Evolutionary conservation across 805 yeast genomes (phyloP).

Genomic region (Myxozyma udenii): DNA sequence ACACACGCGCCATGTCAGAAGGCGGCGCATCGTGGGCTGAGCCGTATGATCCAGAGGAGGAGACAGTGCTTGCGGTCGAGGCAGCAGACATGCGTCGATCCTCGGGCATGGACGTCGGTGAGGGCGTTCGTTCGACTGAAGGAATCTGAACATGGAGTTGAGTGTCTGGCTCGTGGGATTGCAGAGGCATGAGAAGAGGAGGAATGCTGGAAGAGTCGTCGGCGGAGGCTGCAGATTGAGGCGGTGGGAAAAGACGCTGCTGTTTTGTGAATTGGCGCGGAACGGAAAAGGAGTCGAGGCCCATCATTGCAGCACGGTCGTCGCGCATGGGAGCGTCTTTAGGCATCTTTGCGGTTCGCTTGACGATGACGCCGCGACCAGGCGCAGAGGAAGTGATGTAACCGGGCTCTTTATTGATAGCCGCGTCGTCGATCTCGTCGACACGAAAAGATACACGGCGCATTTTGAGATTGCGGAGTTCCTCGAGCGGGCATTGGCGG

Average conservation of each 20-base stretch:
- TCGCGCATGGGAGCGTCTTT: background rate
- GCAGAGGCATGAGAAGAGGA: background rate
- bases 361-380: background rate
- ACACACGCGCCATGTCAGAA: constrained; percentile 12
- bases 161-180: background rate
- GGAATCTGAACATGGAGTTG: background rate
- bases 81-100: background rate
- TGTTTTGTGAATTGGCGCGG: constrained; percentile 1
- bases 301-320: background rate
- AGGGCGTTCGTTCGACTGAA: background rate
- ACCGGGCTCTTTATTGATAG: constrained; percentile 21
- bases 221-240: background rate
- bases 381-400: constrained; percentile 5
- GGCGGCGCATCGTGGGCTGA: background rate
- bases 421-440: constrained; percentile 27
- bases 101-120: background rate
- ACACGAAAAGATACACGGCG: constrained; percentile 27
- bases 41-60: background rate
- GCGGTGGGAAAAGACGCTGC: background rate
- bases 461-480: constrained; percentile 8
- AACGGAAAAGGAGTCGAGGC: constrained; percentile 3
- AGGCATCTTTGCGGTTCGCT: background rate
- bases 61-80: background rate
- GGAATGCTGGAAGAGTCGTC: background rate
- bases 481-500: constrained; percentile 21